Evolutionary conservation across 208 protist genomes (phyloP).

Genomic region (Trypanosoma congolense): DNA sequence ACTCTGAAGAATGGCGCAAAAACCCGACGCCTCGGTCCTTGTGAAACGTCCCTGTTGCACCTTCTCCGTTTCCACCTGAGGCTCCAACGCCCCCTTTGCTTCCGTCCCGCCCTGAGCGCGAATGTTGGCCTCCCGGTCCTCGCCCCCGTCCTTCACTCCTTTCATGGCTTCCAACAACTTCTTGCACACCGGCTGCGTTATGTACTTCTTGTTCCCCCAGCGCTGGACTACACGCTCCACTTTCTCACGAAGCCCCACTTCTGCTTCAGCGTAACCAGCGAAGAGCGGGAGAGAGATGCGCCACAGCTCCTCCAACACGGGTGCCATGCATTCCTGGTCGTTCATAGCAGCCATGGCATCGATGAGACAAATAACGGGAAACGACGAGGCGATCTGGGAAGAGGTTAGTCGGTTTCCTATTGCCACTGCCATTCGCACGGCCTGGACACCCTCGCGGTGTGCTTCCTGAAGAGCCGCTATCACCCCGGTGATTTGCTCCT

Average conservation of each 20-base stretch:
- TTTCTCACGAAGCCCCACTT: slow-evolving; percentile 47
- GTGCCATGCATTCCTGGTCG: slow-evolving; percentile 9
- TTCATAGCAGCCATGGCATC: slow-evolving; percentile 40
- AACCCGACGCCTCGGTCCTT: slow-evolving; percentile 31
- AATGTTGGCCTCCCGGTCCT: slow-evolving; percentile 1
- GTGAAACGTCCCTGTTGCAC: too few relatives aligned
- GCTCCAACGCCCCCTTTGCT: too few relatives aligned
- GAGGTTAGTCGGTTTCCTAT: slow-evolving; percentile 61
- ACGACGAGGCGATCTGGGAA: slow-evolving; percentile 37
- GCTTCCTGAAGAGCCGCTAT: slow-evolving; percentile 12
- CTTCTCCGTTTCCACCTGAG: too few relatives aligned
- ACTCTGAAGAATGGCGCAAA: slow-evolving; percentile 44
- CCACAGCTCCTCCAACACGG: slow-evolving; percentile 59
- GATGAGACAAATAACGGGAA: slow-evolving; percentile 67
- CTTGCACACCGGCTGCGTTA: slow-evolving; percentile 23
- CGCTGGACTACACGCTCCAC: slow-evolving; percentile 43
- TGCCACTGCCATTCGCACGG: slow-evolving; percentile 47
- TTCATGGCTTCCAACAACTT: slow-evolving; percentile 31
- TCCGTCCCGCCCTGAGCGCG: too few relatives aligned
- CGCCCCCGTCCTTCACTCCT: slow-evolving; percentile 5
- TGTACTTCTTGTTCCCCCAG: slow-evolving; percentile 41
- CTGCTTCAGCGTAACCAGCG: slow-evolving; percentile 21
- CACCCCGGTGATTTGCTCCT: slow-evolving; percentile 51
- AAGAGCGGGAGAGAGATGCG: slow-evolving; percentile 29
- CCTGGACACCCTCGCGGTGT: slow-evolving; percentile 19